Base-by-base conservation (phyloP, 257 asterid species). In the Ligustrum vulgare region DNA sequence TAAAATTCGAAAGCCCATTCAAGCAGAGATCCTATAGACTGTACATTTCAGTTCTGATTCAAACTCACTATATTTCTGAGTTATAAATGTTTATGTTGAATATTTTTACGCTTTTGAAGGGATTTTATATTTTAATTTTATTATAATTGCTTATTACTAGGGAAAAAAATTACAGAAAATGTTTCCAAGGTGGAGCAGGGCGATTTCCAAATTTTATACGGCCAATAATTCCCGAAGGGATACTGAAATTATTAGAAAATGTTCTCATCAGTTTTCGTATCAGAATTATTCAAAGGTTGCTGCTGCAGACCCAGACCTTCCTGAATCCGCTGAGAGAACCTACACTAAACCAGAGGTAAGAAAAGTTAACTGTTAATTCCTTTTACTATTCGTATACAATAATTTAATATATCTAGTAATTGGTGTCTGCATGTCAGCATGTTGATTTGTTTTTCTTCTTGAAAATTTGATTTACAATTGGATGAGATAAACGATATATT, bases 151-250 rank as follows among this genome's bases (percentile, higher is more conserved):
- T 77, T 51, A 20, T 33, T 37, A 20, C 8, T 20, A 71, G 72
- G 74, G 2, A 39, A 62, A 56, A 69, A 66, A 6, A 22, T 72
- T 36, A 13, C 10, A 25, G 49, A 80, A 39, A 76, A 89, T 93
- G 98, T 82, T 79, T 84, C 77, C 83, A 63, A 88, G 94, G 85
- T 91, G 91, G 84, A 80, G 89, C 76, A 89, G 86, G 80, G 80
- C 84, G 69, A 77, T 87, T 72, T 65, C 83, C 82, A 85, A 79
- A 58, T 47, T 86, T 28, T 79, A 28, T 69, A 75, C 86, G 82
- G 85, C 78, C 74, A 72, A 63, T 75, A 68, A 67, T 72, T 72
- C 80, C 25, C 84, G 70, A 70, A 75, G 70, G 78, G 78, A 68
- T 66, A 22, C 49, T 15, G 82, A 81, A 74, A 49, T 81, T 70